Percentiles rank a stretch among this genome's conserved stretches.
Evolutionary conservation across 78 protist genomes (phyloP).

Genomic region (Dictyostelium brefeldianum): DNA sequence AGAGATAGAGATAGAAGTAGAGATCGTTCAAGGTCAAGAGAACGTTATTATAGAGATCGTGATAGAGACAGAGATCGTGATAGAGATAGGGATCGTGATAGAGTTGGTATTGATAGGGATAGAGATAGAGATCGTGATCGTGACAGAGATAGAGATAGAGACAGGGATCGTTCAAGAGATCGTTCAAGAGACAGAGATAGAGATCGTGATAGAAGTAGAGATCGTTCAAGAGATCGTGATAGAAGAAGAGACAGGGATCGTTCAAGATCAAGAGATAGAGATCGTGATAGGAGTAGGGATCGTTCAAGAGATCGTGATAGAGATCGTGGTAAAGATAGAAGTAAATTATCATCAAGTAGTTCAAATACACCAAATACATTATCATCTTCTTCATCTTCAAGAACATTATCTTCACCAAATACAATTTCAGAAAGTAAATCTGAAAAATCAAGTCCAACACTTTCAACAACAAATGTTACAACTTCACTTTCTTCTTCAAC

Average conservation of each 20-base stretch:
- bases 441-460: not conserved
- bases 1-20: not conserved
- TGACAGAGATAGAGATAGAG: not conserved
- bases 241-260: slow-evolving; percentile 23
- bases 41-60: not conserved
- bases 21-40: slow-evolving; percentile 25
- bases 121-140: not conserved
- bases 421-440: slow-evolving; percentile 2
- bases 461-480: not conserved
- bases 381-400: not conserved
- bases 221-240: not conserved
- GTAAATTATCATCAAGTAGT: slow-evolving; percentile 26
- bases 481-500: not conserved
- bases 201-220: not conserved
- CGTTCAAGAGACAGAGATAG: slow-evolving; percentile 7
- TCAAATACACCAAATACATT: not conserved
- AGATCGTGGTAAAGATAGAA: not conserved
- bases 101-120: not conserved
- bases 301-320: not conserved
- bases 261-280: slow-evolving; percentile 38
- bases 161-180: not conserved
- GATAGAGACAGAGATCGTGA: slow-evolving; percentile 9
- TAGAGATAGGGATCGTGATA: slow-evolving; percentile 15
- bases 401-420: slow-evolving; percentile 5
- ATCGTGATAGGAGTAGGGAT: not conserved